phyloP scores from a whole-genome alignment of 257 asterid species.

The Fraxinus cuspidata region DNA sequence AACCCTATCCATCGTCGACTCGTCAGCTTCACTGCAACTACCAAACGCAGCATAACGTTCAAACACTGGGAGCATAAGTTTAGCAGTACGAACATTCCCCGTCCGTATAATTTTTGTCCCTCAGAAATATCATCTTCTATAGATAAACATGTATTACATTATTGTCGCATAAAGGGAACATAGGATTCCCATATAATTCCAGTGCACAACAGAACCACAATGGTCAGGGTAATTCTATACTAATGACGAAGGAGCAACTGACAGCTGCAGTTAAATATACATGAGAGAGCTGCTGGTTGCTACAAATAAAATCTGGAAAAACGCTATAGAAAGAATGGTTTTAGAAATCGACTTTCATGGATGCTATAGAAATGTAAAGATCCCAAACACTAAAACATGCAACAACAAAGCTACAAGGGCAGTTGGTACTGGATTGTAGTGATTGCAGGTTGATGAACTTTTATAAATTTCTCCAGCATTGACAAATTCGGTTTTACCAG shows the following conservation, averaged over 20 bases:
- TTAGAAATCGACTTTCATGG: neutral
- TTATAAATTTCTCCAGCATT: slow-evolving; percentile 59
- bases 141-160: neutral
- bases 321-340: neutral
- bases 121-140: neutral
- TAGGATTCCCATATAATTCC: neutral
- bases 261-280: neutral
- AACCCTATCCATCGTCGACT: no score
- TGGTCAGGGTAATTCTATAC: no score
- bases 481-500: slow-evolving; percentile 70
- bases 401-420: slow-evolving; percentile 37
- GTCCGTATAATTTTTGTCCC: neutral
- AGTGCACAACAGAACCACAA: no score
- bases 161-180: neutral
- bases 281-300: neutral
- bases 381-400: slow-evolving; percentile 43
- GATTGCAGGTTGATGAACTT: slow-evolving; percentile 28
- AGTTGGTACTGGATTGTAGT: slow-evolving; percentile 27
- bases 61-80: no score
- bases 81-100: neutral
- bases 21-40: no score
- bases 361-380: slow-evolving; percentile 46
- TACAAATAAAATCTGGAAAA: neutral
- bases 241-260: neutral
- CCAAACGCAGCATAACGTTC: no score